phyloP scores from a whole-genome alignment of 1,284 basidiomycete species.

The Ceratobasidium papillatum region DNA sequence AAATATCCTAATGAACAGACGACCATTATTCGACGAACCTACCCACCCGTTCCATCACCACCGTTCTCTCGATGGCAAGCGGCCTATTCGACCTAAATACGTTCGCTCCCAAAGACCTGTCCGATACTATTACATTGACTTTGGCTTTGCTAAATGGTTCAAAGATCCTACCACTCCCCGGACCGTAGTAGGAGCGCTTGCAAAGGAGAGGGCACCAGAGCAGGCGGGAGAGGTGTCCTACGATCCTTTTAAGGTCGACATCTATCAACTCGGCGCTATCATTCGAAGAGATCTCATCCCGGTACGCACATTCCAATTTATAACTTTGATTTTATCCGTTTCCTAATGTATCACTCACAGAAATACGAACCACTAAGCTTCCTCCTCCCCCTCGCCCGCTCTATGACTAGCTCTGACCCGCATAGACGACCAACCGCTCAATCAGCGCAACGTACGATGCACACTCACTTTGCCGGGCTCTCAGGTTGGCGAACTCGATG shows the following conservation, averaged over 20 bases:
- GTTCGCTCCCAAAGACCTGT: not conserved
- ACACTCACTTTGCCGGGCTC: not conserved
- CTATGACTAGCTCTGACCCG: not conserved
- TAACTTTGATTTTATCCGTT: no score
- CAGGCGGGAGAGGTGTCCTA: not conserved
- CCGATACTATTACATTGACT: slow-evolving; percentile 16
- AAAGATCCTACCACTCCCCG: not conserved
- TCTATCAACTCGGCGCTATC: slow-evolving; percentile 16
- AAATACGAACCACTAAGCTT: not conserved
- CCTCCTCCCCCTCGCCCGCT: slow-evolving; percentile 8
- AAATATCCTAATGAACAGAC: slow-evolving; percentile 5
- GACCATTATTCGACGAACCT: slow-evolving; percentile 12
- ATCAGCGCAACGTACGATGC: not conserved
- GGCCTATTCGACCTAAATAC: slow-evolving; percentile 1
- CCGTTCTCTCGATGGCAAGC: not conserved
- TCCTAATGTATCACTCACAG: no score
- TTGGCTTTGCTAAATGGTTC: slow-evolving; percentile 24
- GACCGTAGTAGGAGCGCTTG: not conserved
- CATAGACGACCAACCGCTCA: not conserved
- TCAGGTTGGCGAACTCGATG: not conserved
- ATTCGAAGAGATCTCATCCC: slow-evolving; percentile 14
- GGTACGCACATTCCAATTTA: no score
- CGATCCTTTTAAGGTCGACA: slow-evolving; percentile 5
- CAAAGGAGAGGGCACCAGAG: slow-evolving; percentile 5
- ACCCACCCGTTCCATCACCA: slow-evolving; percentile 6